phyloP scores from a whole-genome alignment of 176 grass and related monocot species.

The Olyra latifolia region DNA sequence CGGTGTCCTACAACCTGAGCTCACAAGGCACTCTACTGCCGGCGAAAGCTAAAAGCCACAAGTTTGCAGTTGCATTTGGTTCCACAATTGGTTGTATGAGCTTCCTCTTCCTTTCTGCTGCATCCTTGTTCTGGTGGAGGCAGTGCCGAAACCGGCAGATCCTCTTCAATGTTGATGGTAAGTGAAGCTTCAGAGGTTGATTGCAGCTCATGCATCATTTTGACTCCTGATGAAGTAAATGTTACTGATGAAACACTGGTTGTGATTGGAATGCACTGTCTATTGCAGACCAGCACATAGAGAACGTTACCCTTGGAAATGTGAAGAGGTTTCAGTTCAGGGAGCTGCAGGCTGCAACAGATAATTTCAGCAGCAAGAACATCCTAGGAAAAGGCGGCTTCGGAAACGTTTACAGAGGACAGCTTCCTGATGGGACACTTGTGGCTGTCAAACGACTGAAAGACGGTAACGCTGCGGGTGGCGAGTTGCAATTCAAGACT shows the following conservation, averaged over 20 bases:
- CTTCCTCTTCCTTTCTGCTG: conserved; percentile 56
- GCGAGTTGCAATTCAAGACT: conserved; percentile 81
- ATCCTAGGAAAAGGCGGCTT: conserved; percentile 96
- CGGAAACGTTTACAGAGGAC: conserved; percentile 82
- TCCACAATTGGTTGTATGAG: conserved; percentile 43
- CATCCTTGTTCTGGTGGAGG: conserved; percentile 71
- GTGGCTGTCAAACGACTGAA: conserved; percentile 93
- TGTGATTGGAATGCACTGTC: background rate
- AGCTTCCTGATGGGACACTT: conserved; percentile 75
- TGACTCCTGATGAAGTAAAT: background rate
- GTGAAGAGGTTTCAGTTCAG: conserved; percentile 79
- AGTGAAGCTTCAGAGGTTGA: background rate
- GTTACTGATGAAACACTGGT: background rate
- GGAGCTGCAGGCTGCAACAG: conserved; percentile 75
- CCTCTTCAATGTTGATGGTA: conserved; percentile 78
- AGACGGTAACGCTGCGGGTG: conserved; percentile 77
- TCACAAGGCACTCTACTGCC: conserved; percentile 43
- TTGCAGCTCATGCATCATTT: conserved; percentile 10
- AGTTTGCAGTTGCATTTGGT: conserved; percentile 72
- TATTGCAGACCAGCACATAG: conserved; percentile 60
- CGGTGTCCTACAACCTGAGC: conserved; percentile 68
- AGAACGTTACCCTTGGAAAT: conserved; percentile 69
- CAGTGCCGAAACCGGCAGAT: conserved; percentile 70
- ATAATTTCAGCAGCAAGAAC: conserved; percentile 86
- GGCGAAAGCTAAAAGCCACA: conserved; percentile 56